A percentile compares a stretch with the other conserved stretches of the same genome.
Evolutionary conservation across 2,329 filamentous ascomycete genomes (phyloP).

Genomic region (Didymosphaeria variabile): DNA sequence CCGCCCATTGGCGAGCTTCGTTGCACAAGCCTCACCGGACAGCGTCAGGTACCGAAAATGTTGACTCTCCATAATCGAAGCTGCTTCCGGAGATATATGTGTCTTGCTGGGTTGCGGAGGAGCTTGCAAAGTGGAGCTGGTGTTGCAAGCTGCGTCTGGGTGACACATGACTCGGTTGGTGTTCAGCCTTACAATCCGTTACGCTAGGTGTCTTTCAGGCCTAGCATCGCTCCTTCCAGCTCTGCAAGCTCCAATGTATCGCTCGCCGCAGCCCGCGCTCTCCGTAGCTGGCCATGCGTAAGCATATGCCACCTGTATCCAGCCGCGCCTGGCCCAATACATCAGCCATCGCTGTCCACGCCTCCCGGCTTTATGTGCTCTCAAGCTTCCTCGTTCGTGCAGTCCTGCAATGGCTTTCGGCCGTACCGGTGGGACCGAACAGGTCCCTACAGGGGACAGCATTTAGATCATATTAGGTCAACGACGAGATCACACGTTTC

Average conservation of each 20-base stretch:
- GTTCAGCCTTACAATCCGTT: neutral
- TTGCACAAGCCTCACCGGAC: too few relatives aligned
- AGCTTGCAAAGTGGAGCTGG: too few relatives aligned
- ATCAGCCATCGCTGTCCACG: neutral
- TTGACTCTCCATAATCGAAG: too few relatives aligned
- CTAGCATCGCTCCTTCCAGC: neutral
- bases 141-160: too few relatives aligned
- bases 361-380: neutral
- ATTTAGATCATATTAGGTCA: too few relatives aligned
- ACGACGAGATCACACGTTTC: too few relatives aligned
- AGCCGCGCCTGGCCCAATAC: neutral
- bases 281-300: neutral
- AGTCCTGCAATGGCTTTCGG: neutral
- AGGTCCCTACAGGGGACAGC: too few relatives aligned
- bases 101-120: too few relatives aligned
- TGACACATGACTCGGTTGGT: neutral
- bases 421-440: neutral
- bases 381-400: too few relatives aligned
- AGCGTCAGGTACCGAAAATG: too few relatives aligned
- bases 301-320: neutral
- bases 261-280: slow-evolving; percentile 2
- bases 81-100: neutral
- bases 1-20: neutral
- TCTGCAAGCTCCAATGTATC: neutral
- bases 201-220: neutral